A percentile compares a stretch with the other conserved stretches of the same genome.
These are phyloP conservation scores for Ilyonectria sp. DNA, from an alignment of 2,329 filamentous ascomycete species.

Conservation along the genomic window DNA sequence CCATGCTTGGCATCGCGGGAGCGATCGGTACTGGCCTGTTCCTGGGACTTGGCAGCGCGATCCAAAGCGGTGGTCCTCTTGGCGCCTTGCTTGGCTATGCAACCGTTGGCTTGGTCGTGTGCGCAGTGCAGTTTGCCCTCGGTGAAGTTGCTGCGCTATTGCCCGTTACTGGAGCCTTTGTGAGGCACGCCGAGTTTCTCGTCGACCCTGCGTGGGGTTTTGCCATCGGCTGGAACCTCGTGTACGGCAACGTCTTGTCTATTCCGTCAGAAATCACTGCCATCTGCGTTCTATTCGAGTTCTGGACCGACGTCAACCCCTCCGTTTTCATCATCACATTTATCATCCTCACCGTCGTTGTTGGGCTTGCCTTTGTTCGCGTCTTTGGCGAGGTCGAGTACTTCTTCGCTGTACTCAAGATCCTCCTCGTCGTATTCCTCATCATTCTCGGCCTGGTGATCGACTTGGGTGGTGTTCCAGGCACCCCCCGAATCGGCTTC, in stretches of 20 bases:
- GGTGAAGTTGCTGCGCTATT: slow-evolving; percentile 65
- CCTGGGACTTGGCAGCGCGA: slow-evolving; percentile 59
- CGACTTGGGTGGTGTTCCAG: slow-evolving; percentile 42
- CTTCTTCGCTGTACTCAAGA: slow-evolving; percentile 65
- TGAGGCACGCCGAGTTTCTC: slow-evolving; percentile 65
- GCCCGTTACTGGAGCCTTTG: slow-evolving; percentile 65
- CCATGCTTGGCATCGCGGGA: slow-evolving; percentile 68
- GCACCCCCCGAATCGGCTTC: slow-evolving; percentile 44
- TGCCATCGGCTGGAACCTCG: slow-evolving; percentile 65
- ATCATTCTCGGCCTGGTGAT: slow-evolving; percentile 62
- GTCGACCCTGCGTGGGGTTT: slow-evolving; percentile 71
- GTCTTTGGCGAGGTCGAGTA: slow-evolving; percentile 69
- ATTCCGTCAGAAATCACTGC: slow-evolving; percentile 68
- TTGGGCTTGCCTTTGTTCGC: slow-evolving; percentile 62
- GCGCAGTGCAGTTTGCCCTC: slow-evolving; percentile 65
- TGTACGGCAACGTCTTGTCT: slow-evolving; percentile 65
- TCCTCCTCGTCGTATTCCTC: slow-evolving; percentile 67
- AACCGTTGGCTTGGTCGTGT: slow-evolving; percentile 60
- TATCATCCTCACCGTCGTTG: slow-evolving; percentile 42
- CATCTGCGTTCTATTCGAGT: slow-evolving; percentile 56
- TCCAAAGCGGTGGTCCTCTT: slow-evolving; percentile 53
- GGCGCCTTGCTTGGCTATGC: slow-evolving; percentile 63
- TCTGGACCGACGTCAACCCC: slow-evolving; percentile 54
- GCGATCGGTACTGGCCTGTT: slow-evolving; percentile 62
- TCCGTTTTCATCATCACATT: slow-evolving; percentile 47